These are phyloP conservation scores for Raffaelea albimanens DNA, from an alignment of 2,329 filamentous ascomycete genomes.

Conservation along the genomic window DNA sequence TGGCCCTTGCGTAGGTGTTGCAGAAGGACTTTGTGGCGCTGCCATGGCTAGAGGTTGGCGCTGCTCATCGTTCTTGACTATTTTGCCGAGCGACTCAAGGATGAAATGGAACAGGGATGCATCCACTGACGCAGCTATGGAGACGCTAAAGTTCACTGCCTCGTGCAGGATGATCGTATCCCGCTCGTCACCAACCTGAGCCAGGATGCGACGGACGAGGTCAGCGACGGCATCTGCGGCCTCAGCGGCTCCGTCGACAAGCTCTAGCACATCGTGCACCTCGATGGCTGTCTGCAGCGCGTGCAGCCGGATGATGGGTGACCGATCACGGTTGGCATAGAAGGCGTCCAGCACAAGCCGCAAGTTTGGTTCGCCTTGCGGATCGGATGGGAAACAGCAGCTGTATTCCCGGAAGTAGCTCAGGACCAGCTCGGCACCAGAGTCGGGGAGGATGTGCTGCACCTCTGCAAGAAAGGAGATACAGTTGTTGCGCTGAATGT, in stretches of 20 bases:
- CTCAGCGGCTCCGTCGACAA: slow-evolving; percentile 36
- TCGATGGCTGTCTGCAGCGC: slow-evolving; percentile 53
- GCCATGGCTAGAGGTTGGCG: slow-evolving; percentile 24
- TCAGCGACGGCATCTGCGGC: slow-evolving; percentile 48
- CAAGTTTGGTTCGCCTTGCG: slow-evolving; percentile 57
- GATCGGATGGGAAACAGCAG: slow-evolving; percentile 62
- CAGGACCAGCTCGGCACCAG: slow-evolving; percentile 53
- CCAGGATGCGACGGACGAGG: slow-evolving; percentile 52
- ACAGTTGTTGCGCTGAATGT: slow-evolving; percentile 56
- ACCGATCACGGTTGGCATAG: slow-evolving; percentile 51
- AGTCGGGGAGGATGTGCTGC: slow-evolving; percentile 53
- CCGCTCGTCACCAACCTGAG: slow-evolving; percentile 51
- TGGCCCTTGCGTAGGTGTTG: slow-evolving; percentile 13
- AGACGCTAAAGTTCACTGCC: slow-evolving; percentile 54
- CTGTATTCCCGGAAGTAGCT: slow-evolving; percentile 60
- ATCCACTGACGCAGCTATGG: slow-evolving; percentile 52
- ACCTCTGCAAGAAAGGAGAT: slow-evolving; percentile 58
- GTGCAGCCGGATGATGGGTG: slow-evolving; percentile 51
- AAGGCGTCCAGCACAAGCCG: slow-evolving; percentile 51
- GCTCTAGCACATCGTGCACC: slow-evolving; percentile 47
- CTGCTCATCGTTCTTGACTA: slow-evolving; percentile 39
- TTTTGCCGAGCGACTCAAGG: slow-evolving; percentile 39
- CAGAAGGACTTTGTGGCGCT: background rate
- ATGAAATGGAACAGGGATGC: slow-evolving; percentile 50
- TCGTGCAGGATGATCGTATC: slow-evolving; percentile 57